Evolutionary conservation across 345 rosid genomes (phyloP).

Genomic region (Hirschfeldia incana): DNA sequence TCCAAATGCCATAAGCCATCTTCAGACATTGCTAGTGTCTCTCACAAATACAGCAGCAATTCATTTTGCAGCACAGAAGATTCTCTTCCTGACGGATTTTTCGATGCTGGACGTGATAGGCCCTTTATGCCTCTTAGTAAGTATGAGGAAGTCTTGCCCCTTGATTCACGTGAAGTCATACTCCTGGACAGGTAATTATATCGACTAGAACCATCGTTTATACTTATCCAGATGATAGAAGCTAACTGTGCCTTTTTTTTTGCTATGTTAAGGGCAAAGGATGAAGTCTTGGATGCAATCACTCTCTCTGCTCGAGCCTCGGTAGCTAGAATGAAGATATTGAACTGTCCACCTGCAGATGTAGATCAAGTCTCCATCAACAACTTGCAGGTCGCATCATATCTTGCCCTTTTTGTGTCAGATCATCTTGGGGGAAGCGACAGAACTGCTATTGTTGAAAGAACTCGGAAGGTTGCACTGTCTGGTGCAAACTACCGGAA

Average conservation of each 20-base stretch:
- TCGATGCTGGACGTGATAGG: conserved; percentile 96
- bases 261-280: conserved; percentile 55
- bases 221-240: conserved; percentile 1
- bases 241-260: conserved; percentile 8
- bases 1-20: conserved; percentile 65
- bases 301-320: conserved; percentile 66
- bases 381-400: conserved; percentile 63
- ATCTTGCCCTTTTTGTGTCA: conserved; percentile 91
- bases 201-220: not conserved
- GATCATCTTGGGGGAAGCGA: conserved; percentile 99
- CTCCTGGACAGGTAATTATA: conserved; percentile 80
- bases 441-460: conserved; percentile 60
- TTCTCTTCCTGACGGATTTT: conserved; percentile 82
- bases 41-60: conserved; percentile 61
- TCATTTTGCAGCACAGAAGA: conserved; percentile 84
- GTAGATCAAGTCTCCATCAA: conserved; percentile 21
- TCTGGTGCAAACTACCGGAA: conserved; percentile 83
- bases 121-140: conserved; percentile 69
- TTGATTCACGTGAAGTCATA: conserved; percentile 93
- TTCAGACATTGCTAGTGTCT: conserved; percentile 47
- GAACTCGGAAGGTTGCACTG: conserved; percentile 59
- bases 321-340: conserved; percentile 59
- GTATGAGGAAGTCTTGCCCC: conserved; percentile 61
- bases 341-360: conserved; percentile 50
- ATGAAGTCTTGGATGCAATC: conserved; percentile 87